Percentiles rank a stretch among this genome's conserved stretches.
Conservation (phyloP, 371 early-diverging fungal species). For the Funneliformis caledonium region DNA sequence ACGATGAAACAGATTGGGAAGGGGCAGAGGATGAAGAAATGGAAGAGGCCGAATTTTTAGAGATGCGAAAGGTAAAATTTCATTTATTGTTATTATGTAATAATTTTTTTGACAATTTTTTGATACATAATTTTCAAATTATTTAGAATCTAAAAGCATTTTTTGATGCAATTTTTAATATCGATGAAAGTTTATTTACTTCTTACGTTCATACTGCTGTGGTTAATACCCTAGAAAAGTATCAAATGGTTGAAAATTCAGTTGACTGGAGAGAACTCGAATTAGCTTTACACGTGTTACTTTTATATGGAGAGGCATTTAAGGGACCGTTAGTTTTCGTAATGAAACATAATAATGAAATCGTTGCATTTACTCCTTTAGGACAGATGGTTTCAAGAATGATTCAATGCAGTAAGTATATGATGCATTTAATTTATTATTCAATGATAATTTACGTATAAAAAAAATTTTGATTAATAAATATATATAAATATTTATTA, state of each 20-base stretch:
- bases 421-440: background rate
- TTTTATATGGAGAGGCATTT: conserved; percentile 75
- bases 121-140: conserved; percentile 42
- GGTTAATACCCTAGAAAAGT: conserved; percentile 60
- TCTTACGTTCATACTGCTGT: conserved; percentile 64
- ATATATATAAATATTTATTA: conserved; percentile 37
- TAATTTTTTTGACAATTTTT: conserved; percentile 44
- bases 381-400: conserved; percentile 76
- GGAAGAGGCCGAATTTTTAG: conserved; percentile 76
- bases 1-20: conserved; percentile 80
- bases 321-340: conserved; percentile 66
- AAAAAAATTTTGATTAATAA: conserved; percentile 36
- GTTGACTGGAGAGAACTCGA: conserved; percentile 82
- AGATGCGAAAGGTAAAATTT: conserved; percentile 76
- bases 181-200: conserved; percentile 67
- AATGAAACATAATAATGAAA: conserved; percentile 47
- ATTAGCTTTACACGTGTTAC: conserved; percentile 77
- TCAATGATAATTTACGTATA: background rate
- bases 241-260: conserved; percentile 54
- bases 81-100: conserved; percentile 45
- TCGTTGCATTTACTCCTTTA: conserved; percentile 62
- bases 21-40: conserved; percentile 78
- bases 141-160: conserved; percentile 69
- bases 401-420: conserved; percentile 62
- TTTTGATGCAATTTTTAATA: conserved; percentile 71